phyloP scores from a whole-genome alignment of 176 grass and related monocot species.

The Oryza nivara region DNA sequence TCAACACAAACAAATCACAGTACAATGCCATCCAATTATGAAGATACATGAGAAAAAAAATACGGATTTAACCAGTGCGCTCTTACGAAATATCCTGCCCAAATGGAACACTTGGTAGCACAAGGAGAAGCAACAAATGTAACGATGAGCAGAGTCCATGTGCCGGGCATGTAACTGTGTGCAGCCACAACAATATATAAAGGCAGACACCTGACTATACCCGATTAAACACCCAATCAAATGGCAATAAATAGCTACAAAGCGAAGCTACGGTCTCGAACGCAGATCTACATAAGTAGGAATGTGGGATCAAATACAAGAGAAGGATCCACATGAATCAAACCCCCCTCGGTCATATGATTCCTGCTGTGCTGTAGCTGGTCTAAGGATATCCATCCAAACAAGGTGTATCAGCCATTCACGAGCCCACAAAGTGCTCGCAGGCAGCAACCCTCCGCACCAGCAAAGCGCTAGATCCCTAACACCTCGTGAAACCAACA shows the following conservation, averaged over 20 bases:
- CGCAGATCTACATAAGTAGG: background rate
- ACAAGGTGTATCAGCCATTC: constrained; percentile 44
- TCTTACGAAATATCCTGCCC: constrained; percentile 40
- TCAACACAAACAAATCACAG: background rate
- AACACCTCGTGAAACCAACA: background rate
- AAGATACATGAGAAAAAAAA: background rate
- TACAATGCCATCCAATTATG: background rate
- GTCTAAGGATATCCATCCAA: constrained; percentile 34
- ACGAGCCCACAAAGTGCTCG: constrained; percentile 63
- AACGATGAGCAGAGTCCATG: constrained; percentile 55
- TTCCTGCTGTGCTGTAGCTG: constrained; percentile 45
- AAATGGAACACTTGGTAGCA: constrained; percentile 66
- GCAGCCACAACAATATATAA: constrained; percentile 24
- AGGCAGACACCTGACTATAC: constrained; percentile 70
- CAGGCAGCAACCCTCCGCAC: constrained; percentile 48
- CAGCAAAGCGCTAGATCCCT: constrained; percentile 19
- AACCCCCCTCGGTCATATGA: constrained; percentile 54
- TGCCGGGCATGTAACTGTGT: constrained; percentile 63
- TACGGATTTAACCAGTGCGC: too few relatives aligned
- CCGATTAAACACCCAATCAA: constrained; percentile 26
- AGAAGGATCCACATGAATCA: constrained; percentile 22
- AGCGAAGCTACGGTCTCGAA: background rate
- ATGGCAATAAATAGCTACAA: background rate
- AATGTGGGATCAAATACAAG: constrained; percentile 64
- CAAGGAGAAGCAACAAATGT: constrained; percentile 42